phyloP scores from a whole-genome alignment of 2,329 filamentous ascomycete genomes.

The Xylogone sp. region DNA sequence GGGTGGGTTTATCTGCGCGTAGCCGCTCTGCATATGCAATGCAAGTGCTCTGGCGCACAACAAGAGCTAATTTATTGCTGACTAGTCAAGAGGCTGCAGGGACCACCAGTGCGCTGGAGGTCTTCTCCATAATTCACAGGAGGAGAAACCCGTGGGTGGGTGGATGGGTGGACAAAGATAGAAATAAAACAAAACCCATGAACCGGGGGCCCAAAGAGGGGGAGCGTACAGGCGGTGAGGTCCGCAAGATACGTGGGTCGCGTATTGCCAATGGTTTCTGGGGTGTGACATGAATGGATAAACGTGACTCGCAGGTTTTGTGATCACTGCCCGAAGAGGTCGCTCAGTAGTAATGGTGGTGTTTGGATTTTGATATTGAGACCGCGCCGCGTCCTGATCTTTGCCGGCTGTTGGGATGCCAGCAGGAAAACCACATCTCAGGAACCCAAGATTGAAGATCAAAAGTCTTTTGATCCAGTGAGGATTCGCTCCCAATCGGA shows the following conservation, averaged over 20 bases:
- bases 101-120: conserved; percentile 16
- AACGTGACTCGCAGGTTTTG: neutral
- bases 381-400: no score
- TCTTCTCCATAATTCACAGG: neutral
- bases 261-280: conserved; percentile 27
- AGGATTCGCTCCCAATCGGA: no score
- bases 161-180: conserved; percentile 7
- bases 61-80: conserved; percentile 20
- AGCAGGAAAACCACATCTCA: no score
- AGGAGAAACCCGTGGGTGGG: conserved; percentile 19
- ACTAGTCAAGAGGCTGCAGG: conserved; percentile 22
- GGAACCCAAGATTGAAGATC: no score
- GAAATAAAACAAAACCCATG: conserved; percentile 4
- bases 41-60: conserved; percentile 26
- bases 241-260: conserved; percentile 26
- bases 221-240: conserved; percentile 21
- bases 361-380: neutral
- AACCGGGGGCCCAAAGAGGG: conserved; percentile 6
- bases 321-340: neutral
- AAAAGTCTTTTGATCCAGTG: no score
- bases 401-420: no score
- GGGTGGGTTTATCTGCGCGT: conserved; percentile 23
- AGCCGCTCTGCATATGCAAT: conserved; percentile 29
- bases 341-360: neutral
- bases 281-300: neutral